Conservation (phyloP, 371 early-diverging fungal species). For the Mucor lusitanicus region DNA sequence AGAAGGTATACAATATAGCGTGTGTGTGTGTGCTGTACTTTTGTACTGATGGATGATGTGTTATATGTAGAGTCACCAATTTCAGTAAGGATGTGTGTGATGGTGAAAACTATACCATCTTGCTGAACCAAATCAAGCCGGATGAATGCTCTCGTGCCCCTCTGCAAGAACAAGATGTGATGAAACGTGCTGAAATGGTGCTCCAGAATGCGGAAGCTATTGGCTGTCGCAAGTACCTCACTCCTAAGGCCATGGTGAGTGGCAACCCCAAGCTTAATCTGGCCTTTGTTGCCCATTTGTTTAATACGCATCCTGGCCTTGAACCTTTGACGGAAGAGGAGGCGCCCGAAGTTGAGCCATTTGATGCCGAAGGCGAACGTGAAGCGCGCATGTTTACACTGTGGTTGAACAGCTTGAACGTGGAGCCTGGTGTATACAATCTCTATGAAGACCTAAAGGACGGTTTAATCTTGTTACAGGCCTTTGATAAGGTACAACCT, state of each 20-base stretch:
- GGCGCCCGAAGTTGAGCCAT: slow-evolving; percentile 81
- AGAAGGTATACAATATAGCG: slow-evolving; percentile 54
- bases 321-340: slow-evolving; percentile 82
- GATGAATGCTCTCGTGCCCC: slow-evolving; percentile 75
- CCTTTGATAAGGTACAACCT: slow-evolving; percentile 86
- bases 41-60: not conserved
- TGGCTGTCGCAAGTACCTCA: slow-evolving; percentile 87
- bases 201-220: slow-evolving; percentile 85
- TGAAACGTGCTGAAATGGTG: slow-evolving; percentile 80
- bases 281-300: slow-evolving; percentile 90
- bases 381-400: slow-evolving; percentile 68
- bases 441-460: slow-evolving; percentile 79
- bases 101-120: slow-evolving; percentile 86
- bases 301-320: slow-evolving; percentile 90
- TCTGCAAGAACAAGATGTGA: slow-evolving; percentile 70
- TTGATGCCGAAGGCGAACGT: slow-evolving; percentile 83
- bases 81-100: slow-evolving; percentile 88
- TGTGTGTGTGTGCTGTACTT: not conserved
- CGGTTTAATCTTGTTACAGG: slow-evolving; percentile 80
- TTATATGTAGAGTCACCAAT: slow-evolving; percentile 69
- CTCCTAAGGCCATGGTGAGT: slow-evolving; percentile 83
- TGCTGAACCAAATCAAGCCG: slow-evolving; percentile 87
- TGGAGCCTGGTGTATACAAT: slow-evolving; percentile 90
- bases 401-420: slow-evolving; percentile 92
- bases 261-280: slow-evolving; percentile 93